Percentiles rank a stretch among this genome's conserved stretches.
Evolutionary conservation across 2,329 filamentous ascomycete species (phyloP).

Genomic region (Claviceps lovelessii): DNA sequence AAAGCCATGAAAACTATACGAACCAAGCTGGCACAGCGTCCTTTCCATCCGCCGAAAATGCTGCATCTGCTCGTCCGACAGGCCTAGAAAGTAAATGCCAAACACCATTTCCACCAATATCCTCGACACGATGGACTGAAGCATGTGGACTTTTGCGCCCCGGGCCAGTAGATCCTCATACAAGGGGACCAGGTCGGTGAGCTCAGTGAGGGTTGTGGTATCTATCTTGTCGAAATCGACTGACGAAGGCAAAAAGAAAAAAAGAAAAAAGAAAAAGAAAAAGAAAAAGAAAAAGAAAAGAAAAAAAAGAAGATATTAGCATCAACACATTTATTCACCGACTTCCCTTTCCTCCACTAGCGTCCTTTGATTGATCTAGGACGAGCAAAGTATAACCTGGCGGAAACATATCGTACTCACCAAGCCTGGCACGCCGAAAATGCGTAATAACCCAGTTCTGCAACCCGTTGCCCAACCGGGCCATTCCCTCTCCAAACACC

Average conservation of each 20-base stretch:
- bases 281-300: neutral
- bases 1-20: neutral
- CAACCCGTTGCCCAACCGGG: constrained; percentile 48
- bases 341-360: too few species aligned
- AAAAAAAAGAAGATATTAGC: neutral
- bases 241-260: neutral
- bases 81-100: constrained; percentile 46
- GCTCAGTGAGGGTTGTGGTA: constrained; percentile 26
- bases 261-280: neutral
- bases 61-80: constrained; percentile 37
- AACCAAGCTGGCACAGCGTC: constrained; percentile 29
- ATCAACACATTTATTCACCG: too few species aligned
- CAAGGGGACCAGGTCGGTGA: constrained; percentile 39
- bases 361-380: too few species aligned
- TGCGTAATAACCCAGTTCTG: constrained; percentile 63
- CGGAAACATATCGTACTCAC: constrained; percentile 21
- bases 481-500: constrained; percentile 48
- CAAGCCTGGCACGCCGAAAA: constrained; percentile 48
- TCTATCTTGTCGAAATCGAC: constrained; percentile 30
- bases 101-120: constrained; percentile 50
- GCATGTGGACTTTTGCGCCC: constrained; percentile 43
- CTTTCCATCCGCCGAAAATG: constrained; percentile 36
- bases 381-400: too few species aligned
- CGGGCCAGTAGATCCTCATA: constrained; percentile 37
- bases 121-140: constrained; percentile 47